Evolutionary conservation across 257 asterid genomes (phyloP).

Genomic region (Verbena officinalis): DNA sequence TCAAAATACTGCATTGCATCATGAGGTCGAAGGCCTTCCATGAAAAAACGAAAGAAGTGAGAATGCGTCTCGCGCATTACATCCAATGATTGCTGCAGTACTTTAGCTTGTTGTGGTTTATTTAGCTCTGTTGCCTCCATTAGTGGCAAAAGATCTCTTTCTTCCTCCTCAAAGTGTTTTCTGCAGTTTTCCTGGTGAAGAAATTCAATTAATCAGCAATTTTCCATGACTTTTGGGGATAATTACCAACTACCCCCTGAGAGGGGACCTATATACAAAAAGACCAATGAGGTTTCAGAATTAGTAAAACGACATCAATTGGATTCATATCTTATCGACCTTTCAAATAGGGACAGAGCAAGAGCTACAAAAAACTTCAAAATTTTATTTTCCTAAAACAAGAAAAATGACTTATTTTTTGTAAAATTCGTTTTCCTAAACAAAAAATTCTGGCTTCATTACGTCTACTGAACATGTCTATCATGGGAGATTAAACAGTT

Average conservation of each 20-base stretch:
- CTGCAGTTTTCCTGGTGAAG: constrained; percentile 65
- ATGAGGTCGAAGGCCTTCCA: constrained; percentile 90
- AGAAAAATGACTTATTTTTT: too few species aligned
- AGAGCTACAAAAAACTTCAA: too few species aligned
- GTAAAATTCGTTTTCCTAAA: too few species aligned
- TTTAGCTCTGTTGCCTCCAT: constrained; percentile 90
- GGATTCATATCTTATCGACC: too few species aligned
- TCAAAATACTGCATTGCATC: constrained; percentile 92
- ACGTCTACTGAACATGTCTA: neutral
- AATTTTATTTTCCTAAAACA: too few species aligned
- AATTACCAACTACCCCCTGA: too few species aligned
- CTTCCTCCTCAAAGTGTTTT: constrained; percentile 86
- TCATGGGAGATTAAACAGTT: neutral
- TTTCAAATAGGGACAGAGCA: too few species aligned
- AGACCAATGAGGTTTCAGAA: too few species aligned
- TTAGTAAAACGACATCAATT: too few species aligned
- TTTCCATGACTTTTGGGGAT: neutral
- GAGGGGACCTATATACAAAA: too few species aligned
- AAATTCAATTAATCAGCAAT: neutral
- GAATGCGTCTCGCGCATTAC: constrained; percentile 91
- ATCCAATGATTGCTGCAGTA: constrained; percentile 74
- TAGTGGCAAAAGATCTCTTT: constrained; percentile 76
- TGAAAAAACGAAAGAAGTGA: constrained; percentile 68
- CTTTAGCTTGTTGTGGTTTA: constrained; percentile 67
- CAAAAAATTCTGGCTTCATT: too few species aligned